A percentile compares a stretch with the other conserved stretches of the same genome.
These are phyloP conservation scores for Coniosporium tulheliwenetii DNA, from an alignment of 2,329 filamentous ascomycete genomes.

Conservation along the genomic window DNA sequence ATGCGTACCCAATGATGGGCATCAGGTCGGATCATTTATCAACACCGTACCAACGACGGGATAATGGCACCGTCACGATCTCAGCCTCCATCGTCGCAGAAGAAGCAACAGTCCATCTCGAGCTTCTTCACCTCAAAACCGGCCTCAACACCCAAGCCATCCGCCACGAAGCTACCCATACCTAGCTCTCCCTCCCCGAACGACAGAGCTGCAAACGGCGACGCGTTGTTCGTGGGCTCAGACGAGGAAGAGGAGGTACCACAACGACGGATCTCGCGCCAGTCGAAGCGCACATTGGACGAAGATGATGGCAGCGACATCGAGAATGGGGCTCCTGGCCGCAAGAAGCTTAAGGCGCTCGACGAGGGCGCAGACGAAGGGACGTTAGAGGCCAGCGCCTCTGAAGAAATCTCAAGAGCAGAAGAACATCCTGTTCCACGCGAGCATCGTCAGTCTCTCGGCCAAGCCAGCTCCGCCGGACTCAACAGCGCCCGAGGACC, in stretches of 20 bases:
- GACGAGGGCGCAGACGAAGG: slow-evolving; percentile 1
- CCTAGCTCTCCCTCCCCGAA: too few relatives aligned
- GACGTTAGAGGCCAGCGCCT: too few relatives aligned
- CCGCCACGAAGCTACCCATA: slow-evolving; percentile 2
- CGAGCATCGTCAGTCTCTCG: slow-evolving; percentile 9
- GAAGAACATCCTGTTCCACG: slow-evolving; percentile 2
- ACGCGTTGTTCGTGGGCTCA: slow-evolving; percentile 3
- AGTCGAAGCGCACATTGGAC: slow-evolving; percentile 7
- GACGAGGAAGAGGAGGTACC: slow-evolving; percentile 7
- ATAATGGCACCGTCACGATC: too few relatives aligned
- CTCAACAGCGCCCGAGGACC: slow-evolving; percentile 15
- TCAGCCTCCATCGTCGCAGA: slow-evolving; percentile 22
- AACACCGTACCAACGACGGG: too few relatives aligned
- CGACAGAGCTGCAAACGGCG: background rate
- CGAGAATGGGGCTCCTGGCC: slow-evolving; percentile 2
- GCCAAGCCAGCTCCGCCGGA: slow-evolving; percentile 9
- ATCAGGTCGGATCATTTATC: too few relatives aligned
- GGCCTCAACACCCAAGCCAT: slow-evolving; percentile 16
- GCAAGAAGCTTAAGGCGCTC: slow-evolving; percentile 6
- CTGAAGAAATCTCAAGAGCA: slow-evolving; percentile 1
- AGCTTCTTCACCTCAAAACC: slow-evolving; percentile 55
- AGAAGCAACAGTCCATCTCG: slow-evolving; percentile 70
- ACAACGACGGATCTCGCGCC: slow-evolving; percentile 5
- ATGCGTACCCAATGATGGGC: too few relatives aligned
- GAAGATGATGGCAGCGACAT: slow-evolving; percentile 7